Evolutionary conservation across 2,329 filamentous ascomycete species (phyloP), one percentile per base, ranked within the genome.

Genomic region (Neopestalotiopsis rosae): DNA sequence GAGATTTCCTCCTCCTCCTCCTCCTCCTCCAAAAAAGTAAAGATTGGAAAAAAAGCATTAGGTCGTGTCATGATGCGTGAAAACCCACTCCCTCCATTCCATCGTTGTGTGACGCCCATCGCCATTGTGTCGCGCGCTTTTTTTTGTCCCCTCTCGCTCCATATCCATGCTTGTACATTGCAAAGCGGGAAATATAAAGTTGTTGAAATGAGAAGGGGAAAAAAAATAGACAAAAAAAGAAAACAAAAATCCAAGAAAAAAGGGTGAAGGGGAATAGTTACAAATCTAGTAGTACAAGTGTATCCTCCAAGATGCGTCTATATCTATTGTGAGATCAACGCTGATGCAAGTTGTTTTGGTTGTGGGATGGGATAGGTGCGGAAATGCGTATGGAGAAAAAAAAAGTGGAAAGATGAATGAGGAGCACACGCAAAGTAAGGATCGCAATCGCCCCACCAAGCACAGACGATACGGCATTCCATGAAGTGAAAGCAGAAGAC

Each of bases 201-300:
- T 14, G 30, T 34, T 10, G 45, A 24, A 59, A 59, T 30, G 57
- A 62, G 5, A 42, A 24, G 13, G 49, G 4, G 66, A 57, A 65
- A 67, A 65, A 69, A 28, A 28, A 28, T 28, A 28, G 24, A 28
- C 24, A 28, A 28, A 28, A 69, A 71, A 49, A 70, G 66, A 68
- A 67, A 70, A 56, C 65, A 45, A 67, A 70, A 71, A 62, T 28
- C 24, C 24, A 28, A 59, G 59, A 69, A 62, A 69, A 30, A 62
- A 65, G 66, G 62, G 70, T 42, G 65, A 70, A 28, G 63, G 57
- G 6, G 6, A 13, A 61, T 24, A 28, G 32, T n/a, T 34, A 63
- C 34, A 30, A 14, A 34, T 66, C 64, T 67, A 67, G 40, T 67
- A 32, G 65, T 67, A 67, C 65, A 67, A 12, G 65, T 67, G 56